Evolutionary conservation across 73 alveolate genomes (phyloP).

Genomic region (Loxodes magnus): DNA sequence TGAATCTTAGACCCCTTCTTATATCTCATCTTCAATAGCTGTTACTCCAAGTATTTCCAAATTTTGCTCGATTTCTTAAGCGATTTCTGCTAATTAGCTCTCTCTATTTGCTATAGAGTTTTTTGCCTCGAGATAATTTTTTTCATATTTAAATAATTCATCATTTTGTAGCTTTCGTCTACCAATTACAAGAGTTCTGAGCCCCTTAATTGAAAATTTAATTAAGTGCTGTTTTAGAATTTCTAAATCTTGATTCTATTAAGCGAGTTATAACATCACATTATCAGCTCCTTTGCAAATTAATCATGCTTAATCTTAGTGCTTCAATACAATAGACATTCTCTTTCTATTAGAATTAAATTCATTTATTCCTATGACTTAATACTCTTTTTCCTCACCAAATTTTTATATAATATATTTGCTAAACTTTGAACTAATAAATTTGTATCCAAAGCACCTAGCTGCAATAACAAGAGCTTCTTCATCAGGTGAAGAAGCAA

Average conservation of each 20-base stretch:
- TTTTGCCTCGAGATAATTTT: neutral
- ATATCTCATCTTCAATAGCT: conserved; percentile 1
- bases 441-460: neutral
- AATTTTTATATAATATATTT: neutral
- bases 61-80: neutral
- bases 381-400: neutral
- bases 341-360: conserved; percentile 74
- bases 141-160: neutral
- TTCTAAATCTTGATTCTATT: neutral
- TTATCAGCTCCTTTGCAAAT: conserved; percentile 67
- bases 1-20: conserved; percentile 1
- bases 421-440: neutral
- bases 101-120: conserved; percentile 4
- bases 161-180: neutral
- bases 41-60: neutral
- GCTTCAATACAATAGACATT: conserved; percentile 70
- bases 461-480: conserved; percentile 6
- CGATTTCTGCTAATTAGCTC: neutral
- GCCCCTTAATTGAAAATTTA: neutral
- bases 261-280: conserved; percentile 17
- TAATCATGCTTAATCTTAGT: too few species aligned
- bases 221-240: neutral
- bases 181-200: neutral
- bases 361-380: neutral
- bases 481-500: conserved; percentile 5